A percentile compares a stretch with the other conserved stretches of the same genome.
phyloP scores from a whole-genome alignment of 768 basidiomycete genomes.

The Trichaptum fuscoviolaceum region DNA sequence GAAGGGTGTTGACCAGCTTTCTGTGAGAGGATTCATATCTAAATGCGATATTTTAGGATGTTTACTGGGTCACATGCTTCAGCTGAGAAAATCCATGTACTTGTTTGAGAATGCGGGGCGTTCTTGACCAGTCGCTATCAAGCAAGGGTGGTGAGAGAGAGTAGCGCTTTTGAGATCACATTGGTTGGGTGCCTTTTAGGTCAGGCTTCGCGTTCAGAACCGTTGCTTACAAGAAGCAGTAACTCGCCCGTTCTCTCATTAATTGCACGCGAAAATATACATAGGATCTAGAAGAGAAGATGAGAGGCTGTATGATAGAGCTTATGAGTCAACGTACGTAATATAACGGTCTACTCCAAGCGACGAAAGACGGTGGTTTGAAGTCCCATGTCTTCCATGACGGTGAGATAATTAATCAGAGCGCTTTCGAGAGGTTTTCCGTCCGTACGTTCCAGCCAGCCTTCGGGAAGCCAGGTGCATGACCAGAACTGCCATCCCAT shows the following conservation, averaged over 20 bases:
- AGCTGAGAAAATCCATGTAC: not conserved
- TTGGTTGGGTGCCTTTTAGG: too few species aligned
- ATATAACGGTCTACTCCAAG: too few species aligned
- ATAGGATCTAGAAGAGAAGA: too few species aligned
- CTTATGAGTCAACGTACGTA: too few species aligned
- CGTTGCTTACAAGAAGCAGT: too few species aligned
- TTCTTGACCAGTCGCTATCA: not conserved
- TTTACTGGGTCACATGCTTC: not conserved
- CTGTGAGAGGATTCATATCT: not conserved
- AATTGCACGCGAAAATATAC: too few species aligned
- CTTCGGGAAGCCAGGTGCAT: slow-evolving; percentile 36
- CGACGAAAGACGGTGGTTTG: too few species aligned
- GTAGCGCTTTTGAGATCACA: too few species aligned
- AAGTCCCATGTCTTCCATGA: not conserved
- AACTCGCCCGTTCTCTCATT: too few species aligned
- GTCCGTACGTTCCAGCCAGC: slow-evolving; percentile 33
- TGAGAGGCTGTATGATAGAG: too few species aligned
- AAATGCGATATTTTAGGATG: not conserved
- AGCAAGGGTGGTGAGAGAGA: not conserved
- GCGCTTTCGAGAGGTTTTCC: slow-evolving; percentile 31
- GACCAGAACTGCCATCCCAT: slow-evolving; percentile 43
- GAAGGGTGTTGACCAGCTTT: not conserved
- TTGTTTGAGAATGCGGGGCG: too few species aligned
- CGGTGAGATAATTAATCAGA: slow-evolving; percentile 17
- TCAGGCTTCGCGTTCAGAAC: too few species aligned